Conservation (phyloP, 306 rosid species). For the Crataegus laevigata region DNA sequence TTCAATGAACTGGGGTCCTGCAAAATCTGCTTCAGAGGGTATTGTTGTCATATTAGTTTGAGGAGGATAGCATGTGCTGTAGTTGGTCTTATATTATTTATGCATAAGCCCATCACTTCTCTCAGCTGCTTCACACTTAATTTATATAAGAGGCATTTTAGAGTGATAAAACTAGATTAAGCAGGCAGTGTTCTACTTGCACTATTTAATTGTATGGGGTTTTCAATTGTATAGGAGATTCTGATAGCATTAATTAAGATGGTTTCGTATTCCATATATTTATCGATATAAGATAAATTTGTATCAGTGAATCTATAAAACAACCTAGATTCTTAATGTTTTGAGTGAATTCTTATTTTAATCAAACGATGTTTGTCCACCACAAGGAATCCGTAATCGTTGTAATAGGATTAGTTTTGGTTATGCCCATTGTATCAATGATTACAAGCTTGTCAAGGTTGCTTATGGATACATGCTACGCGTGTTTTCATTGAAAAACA, state of each 20-base stretch:
- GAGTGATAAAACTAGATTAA: too few relatives aligned
- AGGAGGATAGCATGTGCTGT: background rate
- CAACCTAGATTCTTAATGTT: too few relatives aligned
- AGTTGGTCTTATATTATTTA: conserved; percentile 6
- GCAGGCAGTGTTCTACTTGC: background rate
- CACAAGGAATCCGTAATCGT: background rate
- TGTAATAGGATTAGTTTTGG: background rate
- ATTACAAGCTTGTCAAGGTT: conserved; percentile 6
- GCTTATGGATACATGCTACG: background rate
- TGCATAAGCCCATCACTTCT: background rate
- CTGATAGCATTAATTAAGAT: background rate
- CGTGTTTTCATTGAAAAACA: conserved; percentile 4
- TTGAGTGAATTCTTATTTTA: too few relatives aligned
- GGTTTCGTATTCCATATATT: too few relatives aligned
- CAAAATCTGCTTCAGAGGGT: conserved; percentile 1
- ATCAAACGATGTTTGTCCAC: background rate
- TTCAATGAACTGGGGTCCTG: background rate
- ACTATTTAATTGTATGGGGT: background rate
- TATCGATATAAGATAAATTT: too few relatives aligned
- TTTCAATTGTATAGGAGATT: background rate
- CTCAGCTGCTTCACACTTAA: background rate
- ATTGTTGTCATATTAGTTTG: conserved; percentile 14
- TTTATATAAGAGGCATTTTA: too few relatives aligned
- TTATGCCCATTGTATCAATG: background rate
- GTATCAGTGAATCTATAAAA: too few relatives aligned